Evolutionary conservation across 805 yeast species (phyloP).

Genomic region (Candida hungchunana): DNA sequence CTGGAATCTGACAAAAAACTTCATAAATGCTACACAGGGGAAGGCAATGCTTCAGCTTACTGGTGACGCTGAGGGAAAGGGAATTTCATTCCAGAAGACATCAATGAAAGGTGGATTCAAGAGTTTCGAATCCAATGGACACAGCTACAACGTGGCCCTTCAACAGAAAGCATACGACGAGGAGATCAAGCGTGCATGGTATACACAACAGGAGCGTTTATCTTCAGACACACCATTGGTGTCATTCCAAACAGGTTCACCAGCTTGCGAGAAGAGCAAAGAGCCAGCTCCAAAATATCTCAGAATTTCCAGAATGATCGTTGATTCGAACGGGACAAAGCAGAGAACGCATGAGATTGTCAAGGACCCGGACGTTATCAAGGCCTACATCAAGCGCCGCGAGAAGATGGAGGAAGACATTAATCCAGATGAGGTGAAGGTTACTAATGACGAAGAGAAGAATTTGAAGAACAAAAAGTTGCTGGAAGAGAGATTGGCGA

Average conservation of each 20-base stretch:
- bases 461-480: conserved; percentile 73
- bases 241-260: conserved; percentile 29
- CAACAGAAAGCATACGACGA: conserved; percentile 92
- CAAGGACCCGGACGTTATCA: conserved; percentile 81
- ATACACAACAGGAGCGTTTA: conserved; percentile 66
- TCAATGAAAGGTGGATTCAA: conserved; percentile 94
- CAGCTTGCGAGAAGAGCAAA: conserved; percentile 13
- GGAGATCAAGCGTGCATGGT: conserved; percentile 88
- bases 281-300: conserved; percentile 34
- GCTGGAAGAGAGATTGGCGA: conserved; percentile 78
- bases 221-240: conserved; percentile 27
- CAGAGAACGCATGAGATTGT: conserved; percentile 77
- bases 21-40: conserved; percentile 90
- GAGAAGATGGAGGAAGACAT: conserved; percentile 60
- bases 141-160: conserved; percentile 72
- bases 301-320: conserved; percentile 70
- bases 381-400: conserved; percentile 73
- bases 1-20: conserved; percentile 91
- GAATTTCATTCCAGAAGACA: conserved; percentile 81
- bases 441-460: conserved; percentile 81
- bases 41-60: conserved; percentile 94
- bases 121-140: conserved; percentile 47
- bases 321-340: conserved; percentile 80
- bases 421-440: conserved; percentile 66
- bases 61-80: conserved; percentile 92